Conservation (phyloP, 257 asterid genomes). For the Solanum chmielewskii region DNA sequence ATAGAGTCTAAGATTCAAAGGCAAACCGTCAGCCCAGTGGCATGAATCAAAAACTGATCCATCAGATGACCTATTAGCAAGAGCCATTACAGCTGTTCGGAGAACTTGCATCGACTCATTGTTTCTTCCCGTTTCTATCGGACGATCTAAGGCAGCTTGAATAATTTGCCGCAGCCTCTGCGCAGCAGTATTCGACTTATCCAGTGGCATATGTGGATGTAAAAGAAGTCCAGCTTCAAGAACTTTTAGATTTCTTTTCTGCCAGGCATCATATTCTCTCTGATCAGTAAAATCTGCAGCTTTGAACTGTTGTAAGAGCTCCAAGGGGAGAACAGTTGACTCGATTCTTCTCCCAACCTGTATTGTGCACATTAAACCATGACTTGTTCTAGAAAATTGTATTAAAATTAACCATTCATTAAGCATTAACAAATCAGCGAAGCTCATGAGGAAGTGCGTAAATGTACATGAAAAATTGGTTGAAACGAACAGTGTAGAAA, state of each 20-base stretch:
- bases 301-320: conserved; percentile 95
- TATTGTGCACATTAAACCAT: background rate
- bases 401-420: background rate
- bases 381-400: background rate
- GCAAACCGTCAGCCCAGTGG: conserved; percentile 99
- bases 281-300: conserved; percentile 84
- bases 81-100: conserved; percentile 74
- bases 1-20: conserved; percentile 83
- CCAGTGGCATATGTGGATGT: conserved; percentile 78
- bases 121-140: conserved; percentile 96
- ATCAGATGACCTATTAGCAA: conserved; percentile 72
- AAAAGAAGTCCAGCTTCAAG: conserved; percentile 93
- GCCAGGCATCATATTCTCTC: conserved; percentile 84
- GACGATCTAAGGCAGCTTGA: conserved; percentile 66
- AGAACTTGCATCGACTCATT: conserved; percentile 97
- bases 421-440: background rate
- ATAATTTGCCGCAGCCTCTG: conserved; percentile 74
- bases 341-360: conserved; percentile 84
- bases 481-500: background rate
- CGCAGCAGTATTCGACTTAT: conserved; percentile 55
- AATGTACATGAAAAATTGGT: background rate
- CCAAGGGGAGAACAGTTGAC: conserved; percentile 78
- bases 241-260: conserved; percentile 81
- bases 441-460: background rate
- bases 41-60: conserved; percentile 58